phyloP scores from a whole-genome alignment of 495 filamentous ascomycete species.

The Halenospora varia region DNA sequence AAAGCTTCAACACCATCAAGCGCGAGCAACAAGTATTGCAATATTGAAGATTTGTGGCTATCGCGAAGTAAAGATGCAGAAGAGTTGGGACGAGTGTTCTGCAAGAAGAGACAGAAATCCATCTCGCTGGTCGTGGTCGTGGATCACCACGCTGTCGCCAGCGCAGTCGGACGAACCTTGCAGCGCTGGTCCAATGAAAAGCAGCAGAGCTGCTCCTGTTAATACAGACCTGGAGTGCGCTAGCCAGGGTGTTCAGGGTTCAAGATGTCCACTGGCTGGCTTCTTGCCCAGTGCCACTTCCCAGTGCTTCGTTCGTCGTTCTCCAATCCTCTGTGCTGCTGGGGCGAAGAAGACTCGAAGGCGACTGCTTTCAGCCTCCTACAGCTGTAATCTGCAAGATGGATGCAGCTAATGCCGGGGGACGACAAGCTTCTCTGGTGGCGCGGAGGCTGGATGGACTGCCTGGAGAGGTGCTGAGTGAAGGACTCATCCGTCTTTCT shows the following conservation, averaged over 20 bases:
- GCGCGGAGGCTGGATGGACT: not conserved
- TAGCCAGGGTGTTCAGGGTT: not conserved
- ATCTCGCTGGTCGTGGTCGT: not conserved
- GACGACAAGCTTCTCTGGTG: not conserved
- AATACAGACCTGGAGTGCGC: not conserved
- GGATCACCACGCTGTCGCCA: not conserved
- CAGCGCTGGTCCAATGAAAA: not conserved
- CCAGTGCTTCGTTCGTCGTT: not conserved
- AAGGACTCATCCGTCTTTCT: too few relatives aligned
- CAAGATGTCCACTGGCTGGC: too few relatives aligned
- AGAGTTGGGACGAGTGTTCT: not conserved
- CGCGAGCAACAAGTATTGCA: not conserved
- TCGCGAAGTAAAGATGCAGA: not conserved
- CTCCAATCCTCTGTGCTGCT: not conserved
- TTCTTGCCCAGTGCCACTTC: not conserved
- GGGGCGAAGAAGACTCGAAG: conserved; percentile 9
- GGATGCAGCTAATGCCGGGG: not conserved
- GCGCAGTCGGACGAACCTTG: not conserved
- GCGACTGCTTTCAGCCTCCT: conserved; percentile 23
- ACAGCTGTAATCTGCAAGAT: conserved; percentile 14
- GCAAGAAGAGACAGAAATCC: not conserved
- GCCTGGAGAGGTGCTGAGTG: not conserved
- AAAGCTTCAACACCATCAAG: not conserved
- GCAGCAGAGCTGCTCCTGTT: not conserved
- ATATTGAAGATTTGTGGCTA: not conserved